Evolutionary conservation across 768 basidiomycete genomes (phyloP).

Genomic region (Podaxis sp.): DNA sequence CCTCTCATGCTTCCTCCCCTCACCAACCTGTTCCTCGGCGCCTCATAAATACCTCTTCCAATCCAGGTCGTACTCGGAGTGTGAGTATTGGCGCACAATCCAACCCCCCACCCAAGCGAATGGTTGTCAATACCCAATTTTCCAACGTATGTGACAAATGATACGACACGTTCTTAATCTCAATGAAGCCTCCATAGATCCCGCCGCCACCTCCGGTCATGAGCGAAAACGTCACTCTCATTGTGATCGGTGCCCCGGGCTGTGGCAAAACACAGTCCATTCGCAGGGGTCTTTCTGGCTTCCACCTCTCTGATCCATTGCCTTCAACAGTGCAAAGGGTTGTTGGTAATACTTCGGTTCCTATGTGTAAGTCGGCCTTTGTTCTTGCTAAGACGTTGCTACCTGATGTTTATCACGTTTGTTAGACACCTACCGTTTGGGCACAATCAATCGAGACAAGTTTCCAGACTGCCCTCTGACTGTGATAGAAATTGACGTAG

Average conservation of each 20-base stretch:
- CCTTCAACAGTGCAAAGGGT: conserved; percentile 21
- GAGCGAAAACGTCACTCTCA: conserved; percentile 49
- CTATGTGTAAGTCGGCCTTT: conserved; percentile 1
- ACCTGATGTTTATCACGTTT: conserved; percentile 1
- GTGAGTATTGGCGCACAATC: conserved; percentile 54
- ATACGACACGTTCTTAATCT: neutral
- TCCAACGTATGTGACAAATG: conserved; percentile 20
- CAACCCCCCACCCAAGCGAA: conserved; percentile 27
- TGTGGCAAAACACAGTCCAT: conserved; percentile 89
- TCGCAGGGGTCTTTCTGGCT: conserved; percentile 65
- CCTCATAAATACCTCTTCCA: conserved; percentile 13
- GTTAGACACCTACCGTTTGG: conserved; percentile 28
- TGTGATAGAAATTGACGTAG: conserved; percentile 53
- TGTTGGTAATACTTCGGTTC: conserved; percentile 5
- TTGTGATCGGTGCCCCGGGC: conserved; percentile 71
- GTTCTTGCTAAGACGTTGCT: neutral
- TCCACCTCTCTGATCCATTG: conserved; percentile 43
- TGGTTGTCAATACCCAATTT: conserved; percentile 31
- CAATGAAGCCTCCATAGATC: conserved; percentile 1
- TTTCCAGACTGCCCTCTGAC: conserved; percentile 39
- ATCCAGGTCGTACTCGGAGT: conserved; percentile 48
- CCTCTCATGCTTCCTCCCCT: conserved; percentile 14
- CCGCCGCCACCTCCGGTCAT: conserved; percentile 1
- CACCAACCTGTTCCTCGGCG: neutral
- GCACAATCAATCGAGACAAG: conserved; percentile 13